These are phyloP conservation scores for Blastobotrys attinorum DNA, from an alignment of 805 yeast genomes.

Conservation along the genomic window DNA sequence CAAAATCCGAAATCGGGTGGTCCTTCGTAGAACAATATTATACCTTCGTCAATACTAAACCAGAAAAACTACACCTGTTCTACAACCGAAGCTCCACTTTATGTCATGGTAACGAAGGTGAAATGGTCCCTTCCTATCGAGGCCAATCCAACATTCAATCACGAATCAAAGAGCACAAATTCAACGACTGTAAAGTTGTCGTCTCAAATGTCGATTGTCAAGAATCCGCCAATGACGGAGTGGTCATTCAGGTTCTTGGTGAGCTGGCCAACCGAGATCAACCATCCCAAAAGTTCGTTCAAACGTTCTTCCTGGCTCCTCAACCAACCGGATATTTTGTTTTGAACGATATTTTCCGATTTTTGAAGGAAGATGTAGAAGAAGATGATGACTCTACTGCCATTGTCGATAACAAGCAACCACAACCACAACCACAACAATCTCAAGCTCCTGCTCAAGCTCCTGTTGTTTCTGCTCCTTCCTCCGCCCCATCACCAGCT, in stretches of 20 bases:
- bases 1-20: conserved; percentile 28
- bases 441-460: neutral
- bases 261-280: conserved; percentile 30
- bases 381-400: conserved; percentile 15
- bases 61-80: conserved; percentile 27
- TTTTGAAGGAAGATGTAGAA: conserved; percentile 27
- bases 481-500: conserved; percentile 1
- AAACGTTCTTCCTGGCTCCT: conserved; percentile 33
- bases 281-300: conserved; percentile 31
- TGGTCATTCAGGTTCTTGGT: conserved; percentile 34
- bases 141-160: conserved; percentile 29
- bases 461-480: neutral
- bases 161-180: conserved; percentile 24
- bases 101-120: conserved; percentile 33
- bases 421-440: conserved; percentile 1
- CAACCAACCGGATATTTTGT: conserved; percentile 28
- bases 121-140: conserved; percentile 16
- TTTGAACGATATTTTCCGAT: conserved; percentile 32
- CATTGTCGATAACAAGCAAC: neutral
- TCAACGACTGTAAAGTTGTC: conserved; percentile 29
- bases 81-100: conserved; percentile 30
- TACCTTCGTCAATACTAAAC: conserved; percentile 27
- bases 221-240: conserved; percentile 26
- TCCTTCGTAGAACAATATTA: conserved; percentile 35
- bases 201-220: conserved; percentile 32